Evolutionary conservation across 164 flowering plant genomes (phyloP).

Genomic region (Aristolochia contorta): DNA sequence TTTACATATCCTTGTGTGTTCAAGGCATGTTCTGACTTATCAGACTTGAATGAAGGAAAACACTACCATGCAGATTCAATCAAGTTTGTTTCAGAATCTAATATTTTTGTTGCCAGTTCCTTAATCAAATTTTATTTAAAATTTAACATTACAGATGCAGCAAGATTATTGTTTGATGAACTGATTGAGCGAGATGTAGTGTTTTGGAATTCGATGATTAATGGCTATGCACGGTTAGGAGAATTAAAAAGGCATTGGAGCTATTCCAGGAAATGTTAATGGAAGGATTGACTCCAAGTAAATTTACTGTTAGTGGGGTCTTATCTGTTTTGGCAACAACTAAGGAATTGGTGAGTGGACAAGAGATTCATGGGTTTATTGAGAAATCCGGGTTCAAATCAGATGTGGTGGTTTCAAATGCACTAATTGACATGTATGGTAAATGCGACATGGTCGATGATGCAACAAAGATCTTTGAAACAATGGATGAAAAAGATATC

Average conservation of each 20-base stretch:
- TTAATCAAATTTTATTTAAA: conserved; percentile 26
- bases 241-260: conserved; percentile 31
- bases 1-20: conserved; percentile 59
- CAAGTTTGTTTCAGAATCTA: conserved; percentile 13
- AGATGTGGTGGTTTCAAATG: conserved; percentile 35
- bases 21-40: conserved; percentile 31
- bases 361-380: conserved; percentile 39
- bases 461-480: conserved; percentile 34
- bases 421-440: conserved; percentile 68
- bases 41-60: conserved; percentile 21
- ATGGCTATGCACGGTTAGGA: conserved; percentile 51
- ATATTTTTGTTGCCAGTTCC: conserved; percentile 18
- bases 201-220: conserved; percentile 62
- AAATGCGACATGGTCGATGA: conserved; percentile 39
- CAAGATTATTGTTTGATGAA: conserved; percentile 17
- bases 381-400: conserved; percentile 39
- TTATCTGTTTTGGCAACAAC: conserved; percentile 32
- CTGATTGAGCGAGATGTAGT: conserved; percentile 44
- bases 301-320: conserved; percentile 46
- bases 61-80: conserved; percentile 42
- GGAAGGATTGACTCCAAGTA: conserved; percentile 33
- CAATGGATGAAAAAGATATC: conserved; percentile 35
- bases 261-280: conserved; percentile 34
- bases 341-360: conserved; percentile 36
- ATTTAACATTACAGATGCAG: conserved; percentile 12